phyloP scores from a whole-genome alignment of 2,329 filamentous ascomycete species.

The Aspergillus sergii region DNA sequence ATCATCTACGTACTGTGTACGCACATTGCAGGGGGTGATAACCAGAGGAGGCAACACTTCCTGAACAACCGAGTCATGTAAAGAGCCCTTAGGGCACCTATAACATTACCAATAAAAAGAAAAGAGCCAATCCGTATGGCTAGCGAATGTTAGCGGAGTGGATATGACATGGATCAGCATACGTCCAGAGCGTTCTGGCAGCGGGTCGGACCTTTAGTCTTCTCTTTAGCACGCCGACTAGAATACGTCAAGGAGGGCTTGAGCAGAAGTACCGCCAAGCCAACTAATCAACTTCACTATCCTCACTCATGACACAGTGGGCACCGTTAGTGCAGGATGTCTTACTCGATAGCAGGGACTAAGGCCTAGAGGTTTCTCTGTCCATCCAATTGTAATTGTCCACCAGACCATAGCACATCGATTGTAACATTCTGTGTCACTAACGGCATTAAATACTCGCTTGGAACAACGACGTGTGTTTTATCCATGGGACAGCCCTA shows the following conservation, averaged over 20 bases:
- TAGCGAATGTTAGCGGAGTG: not conserved
- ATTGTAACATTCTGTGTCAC: not conserved
- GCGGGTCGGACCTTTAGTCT: not conserved
- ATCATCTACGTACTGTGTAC: not conserved
- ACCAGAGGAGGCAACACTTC: not conserved
- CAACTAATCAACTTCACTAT: not conserved
- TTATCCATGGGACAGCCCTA: too few species aligned
- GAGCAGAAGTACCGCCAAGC: not conserved
- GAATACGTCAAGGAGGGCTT: not conserved
- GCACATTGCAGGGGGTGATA: not conserved
- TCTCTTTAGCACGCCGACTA: not conserved
- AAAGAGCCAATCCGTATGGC: not conserved
- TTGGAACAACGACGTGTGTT: not conserved
- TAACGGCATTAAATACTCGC: not conserved
- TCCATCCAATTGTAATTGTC: not conserved
- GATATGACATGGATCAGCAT: not conserved
- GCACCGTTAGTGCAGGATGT: not conserved
- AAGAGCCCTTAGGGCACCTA: not conserved
- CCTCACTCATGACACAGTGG: not conserved
- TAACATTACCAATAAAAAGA: not conserved
- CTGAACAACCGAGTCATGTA: not conserved
- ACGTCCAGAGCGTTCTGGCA: not conserved
- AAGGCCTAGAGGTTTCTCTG: not conserved
- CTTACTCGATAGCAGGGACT: not conserved
- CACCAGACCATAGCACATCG: not conserved